Base-by-base conservation (phyloP, 371 early-diverging fungal species). In the Mortierella sp. region DNA sequence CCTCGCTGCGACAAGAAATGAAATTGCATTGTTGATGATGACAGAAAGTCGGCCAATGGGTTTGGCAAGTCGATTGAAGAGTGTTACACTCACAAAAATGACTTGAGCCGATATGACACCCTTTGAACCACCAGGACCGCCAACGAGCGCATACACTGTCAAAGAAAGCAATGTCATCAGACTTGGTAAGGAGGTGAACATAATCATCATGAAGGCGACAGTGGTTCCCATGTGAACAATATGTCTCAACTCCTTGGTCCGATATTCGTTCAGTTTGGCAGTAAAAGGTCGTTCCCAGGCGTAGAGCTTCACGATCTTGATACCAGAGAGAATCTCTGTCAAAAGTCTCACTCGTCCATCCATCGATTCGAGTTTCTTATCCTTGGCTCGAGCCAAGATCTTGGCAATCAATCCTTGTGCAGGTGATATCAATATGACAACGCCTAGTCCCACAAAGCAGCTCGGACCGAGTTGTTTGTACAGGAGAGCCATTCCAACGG, bases 361-460 rank as follows among this genome's bases (percentile, higher is more conserved):
- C 60, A 90, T 88, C 26, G 87, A 82, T 16, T 51, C 63, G 19
- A 73, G 28, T 30, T 79, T 72, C 18, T 72, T 63, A 29, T 72
- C 70, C 60, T 66, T 72, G 52, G 70, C 66, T 9, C n/a, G 57
- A 57, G 62, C 66, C 44, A 72, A 28, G 7, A 58, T 43, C 9
- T 61, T 60, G 1, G 60, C 80, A 15, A 90, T 60, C 29, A 74
- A 82, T 5, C 86, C 89, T 59, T 93, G 90, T 9, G 92, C 60
- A 0, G 94, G 93, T 51, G 91, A 85, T 43, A 90, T 85, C 45
- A 94, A 66, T 28, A 93, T 70, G 87, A 96, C 91, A n/a, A 95
- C 83, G 18, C 83, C 87, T 16, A 96, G 92, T 64, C 98, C 97
- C 21, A 94, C 95, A 82, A 95, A 93, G 45, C 90, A 84, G 62